A percentile compares a stretch with the other conserved stretches of the same genome.
These are phyloP conservation scores for Mortierella sp. DNA, from an alignment of 371 early-diverging fungal genomes.

Conservation along the genomic window DNA sequence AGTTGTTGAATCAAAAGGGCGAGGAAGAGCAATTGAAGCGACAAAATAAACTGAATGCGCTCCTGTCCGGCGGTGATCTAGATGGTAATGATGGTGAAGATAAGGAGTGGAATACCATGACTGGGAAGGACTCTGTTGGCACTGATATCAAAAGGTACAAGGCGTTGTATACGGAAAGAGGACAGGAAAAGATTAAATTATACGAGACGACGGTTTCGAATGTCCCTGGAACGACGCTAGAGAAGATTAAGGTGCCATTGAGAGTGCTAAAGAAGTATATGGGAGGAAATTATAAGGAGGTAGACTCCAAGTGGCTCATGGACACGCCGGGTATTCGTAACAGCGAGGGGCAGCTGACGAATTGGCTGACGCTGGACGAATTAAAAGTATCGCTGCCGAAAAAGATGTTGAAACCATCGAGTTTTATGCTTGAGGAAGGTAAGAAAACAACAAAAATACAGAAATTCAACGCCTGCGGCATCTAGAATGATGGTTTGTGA, in stretches of 20 bases:
- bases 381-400: constrained; percentile 46
- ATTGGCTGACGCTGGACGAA: constrained; percentile 47
- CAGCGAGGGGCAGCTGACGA: constrained; percentile 25
- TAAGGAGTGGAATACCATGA: constrained; percentile 36
- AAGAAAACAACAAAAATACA: background rate
- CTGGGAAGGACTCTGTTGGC: constrained; percentile 20
- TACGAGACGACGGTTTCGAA: constrained; percentile 51
- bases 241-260: constrained; percentile 43
- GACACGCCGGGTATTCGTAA: constrained; percentile 52
- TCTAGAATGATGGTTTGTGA: too few species aligned
- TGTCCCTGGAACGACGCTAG: constrained; percentile 48
- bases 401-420: constrained; percentile 45
- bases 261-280: constrained; percentile 35
- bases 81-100: background rate
- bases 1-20: background rate
- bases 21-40: constrained; percentile 25
- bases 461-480: background rate
- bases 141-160: constrained; percentile 29
- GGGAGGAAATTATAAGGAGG: constrained; percentile 22
- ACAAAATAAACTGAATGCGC: constrained; percentile 23
- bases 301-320: constrained; percentile 42
- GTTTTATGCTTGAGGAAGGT: constrained; percentile 55
- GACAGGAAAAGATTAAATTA: constrained; percentile 24
- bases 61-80: constrained; percentile 13
- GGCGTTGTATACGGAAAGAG: constrained; percentile 22